A percentile compares a stretch with the other conserved stretches of the same genome.
Conservation (phyloP, 441 rosid species). For the Arabidopsis hybrid region DNA sequence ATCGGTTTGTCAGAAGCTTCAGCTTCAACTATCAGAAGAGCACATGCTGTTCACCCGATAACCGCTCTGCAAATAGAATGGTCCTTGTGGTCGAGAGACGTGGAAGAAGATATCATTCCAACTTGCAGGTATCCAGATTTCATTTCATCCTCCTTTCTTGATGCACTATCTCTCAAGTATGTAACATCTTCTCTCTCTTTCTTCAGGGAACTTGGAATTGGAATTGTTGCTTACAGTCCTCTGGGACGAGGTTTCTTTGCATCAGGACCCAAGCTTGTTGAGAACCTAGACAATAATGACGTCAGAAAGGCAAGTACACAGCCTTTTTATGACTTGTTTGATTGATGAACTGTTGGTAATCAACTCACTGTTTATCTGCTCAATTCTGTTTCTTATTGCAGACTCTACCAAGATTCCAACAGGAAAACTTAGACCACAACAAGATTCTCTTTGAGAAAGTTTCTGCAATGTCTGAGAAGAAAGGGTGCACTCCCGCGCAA, state of each 20-base stretch:
- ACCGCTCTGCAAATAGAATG: slow-evolving; percentile 75
- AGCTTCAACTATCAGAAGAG: slow-evolving; percentile 73
- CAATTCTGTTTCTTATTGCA: slow-evolving; percentile 7
- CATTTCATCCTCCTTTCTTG: neutral
- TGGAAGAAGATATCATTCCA: slow-evolving; percentile 65
- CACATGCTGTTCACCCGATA: slow-evolving; percentile 76
- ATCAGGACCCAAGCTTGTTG: slow-evolving; percentile 56
- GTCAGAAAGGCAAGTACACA: slow-evolving; percentile 47
- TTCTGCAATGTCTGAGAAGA: slow-evolving; percentile 49
- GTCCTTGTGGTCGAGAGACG: slow-evolving; percentile 81
- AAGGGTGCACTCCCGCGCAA: slow-evolving; percentile 60
- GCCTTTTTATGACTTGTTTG: neutral
- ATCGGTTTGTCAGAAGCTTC: slow-evolving; percentile 77
- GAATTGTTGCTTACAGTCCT: slow-evolving; percentile 73
- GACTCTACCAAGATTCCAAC: slow-evolving; percentile 44
- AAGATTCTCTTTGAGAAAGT: slow-evolving; percentile 14
- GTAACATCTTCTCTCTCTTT: neutral
- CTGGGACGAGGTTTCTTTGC: slow-evolving; percentile 72
- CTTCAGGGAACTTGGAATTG: slow-evolving; percentile 72
- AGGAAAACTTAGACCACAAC: slow-evolving; percentile 52
- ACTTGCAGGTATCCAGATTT: slow-evolving; percentile 41
- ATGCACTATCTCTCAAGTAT: neutral
- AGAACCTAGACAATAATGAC: slow-evolving; percentile 49
- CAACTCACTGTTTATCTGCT: neutral
- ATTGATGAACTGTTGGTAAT: neutral